These are phyloP conservation scores for Saksenaea vasiformis DNA, from an alignment of 371 early-diverging fungal species.

Conservation along the genomic window DNA sequence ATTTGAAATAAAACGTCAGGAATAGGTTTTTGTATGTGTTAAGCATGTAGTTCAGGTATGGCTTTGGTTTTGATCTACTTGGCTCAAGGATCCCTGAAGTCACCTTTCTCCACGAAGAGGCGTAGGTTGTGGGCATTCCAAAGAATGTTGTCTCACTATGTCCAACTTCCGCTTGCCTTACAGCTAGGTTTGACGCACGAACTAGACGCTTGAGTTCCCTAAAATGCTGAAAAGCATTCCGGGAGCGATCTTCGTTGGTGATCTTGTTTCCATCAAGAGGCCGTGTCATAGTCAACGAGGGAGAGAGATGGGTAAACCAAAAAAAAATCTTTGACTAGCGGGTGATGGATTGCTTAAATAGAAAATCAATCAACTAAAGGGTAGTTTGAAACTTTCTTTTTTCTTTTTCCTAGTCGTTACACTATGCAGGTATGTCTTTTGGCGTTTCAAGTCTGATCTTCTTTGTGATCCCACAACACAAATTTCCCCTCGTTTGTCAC, in stretches of 20 bases:
- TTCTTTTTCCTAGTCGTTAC: too few species aligned
- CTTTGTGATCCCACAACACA: too few species aligned
- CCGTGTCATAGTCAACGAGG: neutral
- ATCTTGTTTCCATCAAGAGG: neutral
- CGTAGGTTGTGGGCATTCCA: neutral
- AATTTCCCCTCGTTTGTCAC: too few species aligned
- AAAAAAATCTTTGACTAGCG: neutral
- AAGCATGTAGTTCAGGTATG: neutral
- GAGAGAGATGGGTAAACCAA: neutral
- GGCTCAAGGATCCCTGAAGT: neutral
- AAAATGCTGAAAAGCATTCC: neutral
- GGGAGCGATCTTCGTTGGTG: neutral
- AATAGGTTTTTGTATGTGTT: conserved; percentile 11
- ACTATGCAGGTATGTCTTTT: neutral
- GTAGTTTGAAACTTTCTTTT: neutral
- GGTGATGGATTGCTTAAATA: neutral
- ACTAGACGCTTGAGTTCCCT: neutral
- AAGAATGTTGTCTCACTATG: neutral
- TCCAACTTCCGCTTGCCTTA: neutral
- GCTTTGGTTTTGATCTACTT: neutral
- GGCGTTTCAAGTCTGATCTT: conserved; percentile 7
- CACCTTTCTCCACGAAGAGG: neutral
- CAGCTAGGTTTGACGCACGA: neutral
- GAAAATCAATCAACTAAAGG: neutral
- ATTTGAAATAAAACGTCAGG: conserved; percentile 39